Conservation (phyloP, 2,329 filamentous ascomycete genomes). For the Fusarium tricinctum region DNA sequence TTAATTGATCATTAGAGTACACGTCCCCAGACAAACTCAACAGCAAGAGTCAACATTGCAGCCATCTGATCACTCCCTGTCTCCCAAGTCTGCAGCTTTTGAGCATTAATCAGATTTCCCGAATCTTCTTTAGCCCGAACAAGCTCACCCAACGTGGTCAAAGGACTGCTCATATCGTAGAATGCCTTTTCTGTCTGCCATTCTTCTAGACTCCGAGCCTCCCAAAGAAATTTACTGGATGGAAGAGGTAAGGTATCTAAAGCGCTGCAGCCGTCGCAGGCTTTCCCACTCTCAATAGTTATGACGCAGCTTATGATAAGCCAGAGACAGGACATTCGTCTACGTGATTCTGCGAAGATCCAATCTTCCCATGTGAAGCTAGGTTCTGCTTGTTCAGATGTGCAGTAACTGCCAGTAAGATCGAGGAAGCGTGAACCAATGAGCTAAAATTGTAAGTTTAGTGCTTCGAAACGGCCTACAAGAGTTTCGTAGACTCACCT, state of each 20-base stretch:
- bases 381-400: conserved; percentile 29
- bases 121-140: conserved; percentile 7
- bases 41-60: conserved; percentile 43
- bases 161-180: conserved; percentile 28
- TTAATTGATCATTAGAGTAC: not conserved
- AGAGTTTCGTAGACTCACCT: conserved; percentile 10
- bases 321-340: conserved; percentile 48
- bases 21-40: conserved; percentile 39
- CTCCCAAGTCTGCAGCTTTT: conserved; percentile 46
- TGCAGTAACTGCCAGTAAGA: conserved; percentile 17
- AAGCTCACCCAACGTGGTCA: conserved; percentile 42
- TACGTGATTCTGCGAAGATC: conserved; percentile 52
- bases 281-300: conserved; percentile 25
- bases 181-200: conserved; percentile 46
- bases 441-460: conserved; percentile 7
- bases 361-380: conserved; percentile 50
- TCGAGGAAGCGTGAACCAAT: conserved; percentile 31
- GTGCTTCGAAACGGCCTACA: fast-evolving
- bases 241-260: conserved; percentile 32
- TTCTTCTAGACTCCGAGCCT: conserved; percentile 45
- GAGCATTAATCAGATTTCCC: not conserved
- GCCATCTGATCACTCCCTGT: conserved; percentile 47
- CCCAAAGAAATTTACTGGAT: conserved; percentile 45
- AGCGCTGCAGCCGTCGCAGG: conserved; percentile 9
- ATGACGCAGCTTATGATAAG: conserved; percentile 45